Conservation (phyloP, 208 protist species). For the Leishmania guyanensis region DNA sequence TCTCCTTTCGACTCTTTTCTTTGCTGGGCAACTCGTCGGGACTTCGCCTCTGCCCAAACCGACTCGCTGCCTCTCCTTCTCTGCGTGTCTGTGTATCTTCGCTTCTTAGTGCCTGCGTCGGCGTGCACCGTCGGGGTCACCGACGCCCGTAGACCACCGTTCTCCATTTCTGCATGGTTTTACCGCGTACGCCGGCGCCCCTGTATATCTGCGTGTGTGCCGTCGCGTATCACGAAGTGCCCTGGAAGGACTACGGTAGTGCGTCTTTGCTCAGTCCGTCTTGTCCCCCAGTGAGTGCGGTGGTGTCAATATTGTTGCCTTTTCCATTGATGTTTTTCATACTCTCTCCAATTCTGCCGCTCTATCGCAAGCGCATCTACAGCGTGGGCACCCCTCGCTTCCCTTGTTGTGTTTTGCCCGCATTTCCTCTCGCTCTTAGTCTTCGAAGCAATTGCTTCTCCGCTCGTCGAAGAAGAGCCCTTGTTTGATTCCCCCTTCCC, state of each 20-base stretch:
- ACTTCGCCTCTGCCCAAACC: neutral
- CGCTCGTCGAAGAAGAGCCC: neutral
- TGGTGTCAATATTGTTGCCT: neutral
- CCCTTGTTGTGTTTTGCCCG: conserved; percentile 6
- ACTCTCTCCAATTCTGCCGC: neutral
- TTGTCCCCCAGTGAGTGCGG: neutral
- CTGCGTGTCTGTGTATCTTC: no score
- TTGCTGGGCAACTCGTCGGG: no score
- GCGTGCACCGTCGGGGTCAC: neutral
- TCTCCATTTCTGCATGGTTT: neutral
- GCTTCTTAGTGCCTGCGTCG: neutral
- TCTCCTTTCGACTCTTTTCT: neutral
- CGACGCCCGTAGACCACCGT: neutral
- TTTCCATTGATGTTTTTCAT: neutral
- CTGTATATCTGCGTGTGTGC: neutral
- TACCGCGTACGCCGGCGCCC: neutral
- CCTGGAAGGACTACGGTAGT: neutral
- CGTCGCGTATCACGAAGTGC: neutral
- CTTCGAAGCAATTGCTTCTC: neutral
- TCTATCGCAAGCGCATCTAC: neutral
- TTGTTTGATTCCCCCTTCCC: neutral
- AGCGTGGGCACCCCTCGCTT: neutral
- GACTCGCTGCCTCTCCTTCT: neutral
- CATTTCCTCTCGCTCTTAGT: conserved; percentile 18
- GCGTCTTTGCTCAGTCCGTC: neutral